phyloP scores from a whole-genome alignment of 331 rosid species.

The Dryas integrifolia region DNA sequence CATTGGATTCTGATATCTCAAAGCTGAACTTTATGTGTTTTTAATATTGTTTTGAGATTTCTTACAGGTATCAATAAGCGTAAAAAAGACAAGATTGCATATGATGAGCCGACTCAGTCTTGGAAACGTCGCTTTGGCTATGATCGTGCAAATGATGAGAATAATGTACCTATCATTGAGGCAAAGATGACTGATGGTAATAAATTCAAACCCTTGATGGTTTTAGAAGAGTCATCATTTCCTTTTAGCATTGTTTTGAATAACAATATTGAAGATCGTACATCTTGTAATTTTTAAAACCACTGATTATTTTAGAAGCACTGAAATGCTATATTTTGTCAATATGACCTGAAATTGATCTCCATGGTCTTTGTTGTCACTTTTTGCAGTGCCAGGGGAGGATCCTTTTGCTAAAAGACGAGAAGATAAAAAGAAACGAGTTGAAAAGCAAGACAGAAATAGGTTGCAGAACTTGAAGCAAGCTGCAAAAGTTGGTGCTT shows the following conservation, averaged over 20 bases:
- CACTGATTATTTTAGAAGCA: not conserved
- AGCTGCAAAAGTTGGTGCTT: constrained; percentile 74
- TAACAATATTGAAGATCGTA: not conserved
- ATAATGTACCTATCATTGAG: constrained; percentile 74
- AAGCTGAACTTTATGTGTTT: constrained; percentile 2
- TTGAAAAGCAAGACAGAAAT: constrained; percentile 74
- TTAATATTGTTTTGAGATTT: constrained; percentile 2
- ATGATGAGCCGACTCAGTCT: constrained; percentile 60
- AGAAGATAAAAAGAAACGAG: constrained; percentile 57
- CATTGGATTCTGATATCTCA: constrained; percentile 3
- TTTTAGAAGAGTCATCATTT: not conserved
- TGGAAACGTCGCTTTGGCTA: constrained; percentile 85
- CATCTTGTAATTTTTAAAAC: not conserved
- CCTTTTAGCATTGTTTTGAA: not conserved
- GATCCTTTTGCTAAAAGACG: constrained; percentile 86
- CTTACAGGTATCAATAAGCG: constrained; percentile 67
- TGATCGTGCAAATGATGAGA: constrained; percentile 87
- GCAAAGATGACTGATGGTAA: constrained; percentile 86
- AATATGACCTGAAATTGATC: not conserved
- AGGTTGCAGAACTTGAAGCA: constrained; percentile 68
- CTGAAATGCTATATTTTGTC: not conserved
- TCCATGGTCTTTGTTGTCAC: constrained; percentile 17
- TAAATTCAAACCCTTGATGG: not conserved
- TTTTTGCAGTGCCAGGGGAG: constrained; percentile 57
- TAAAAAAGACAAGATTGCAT: constrained; percentile 64